phyloP scores from a whole-genome alignment of 441 rosid species.

The Adansonia rubrostipa region DNA sequence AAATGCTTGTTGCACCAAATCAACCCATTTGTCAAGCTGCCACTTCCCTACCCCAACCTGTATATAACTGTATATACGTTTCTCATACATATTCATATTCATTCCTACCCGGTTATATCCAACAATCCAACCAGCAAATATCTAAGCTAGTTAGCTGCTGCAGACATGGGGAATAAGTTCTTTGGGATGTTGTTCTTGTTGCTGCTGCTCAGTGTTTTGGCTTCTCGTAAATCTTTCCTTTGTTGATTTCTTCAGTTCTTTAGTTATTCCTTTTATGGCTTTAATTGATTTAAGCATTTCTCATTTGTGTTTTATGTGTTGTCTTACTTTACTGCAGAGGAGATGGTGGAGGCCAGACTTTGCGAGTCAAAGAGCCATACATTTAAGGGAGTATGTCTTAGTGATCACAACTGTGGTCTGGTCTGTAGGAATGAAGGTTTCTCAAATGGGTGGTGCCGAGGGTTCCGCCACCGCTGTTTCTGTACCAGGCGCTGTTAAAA shows the following conservation, averaged over 20 bases:
- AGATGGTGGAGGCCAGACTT: slow-evolving; percentile 48
- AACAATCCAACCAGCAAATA: background rate
- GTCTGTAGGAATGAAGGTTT: slow-evolving; percentile 58
- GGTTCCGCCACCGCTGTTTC: slow-evolving; percentile 19
- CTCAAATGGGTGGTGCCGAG: background rate
- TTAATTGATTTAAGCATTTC: background rate
- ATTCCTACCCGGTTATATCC: background rate
- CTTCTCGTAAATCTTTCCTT: background rate
- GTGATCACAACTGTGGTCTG: slow-evolving; percentile 54
- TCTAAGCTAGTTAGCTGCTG: background rate
- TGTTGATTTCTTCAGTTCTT: background rate
- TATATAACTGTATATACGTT: too few species aligned
- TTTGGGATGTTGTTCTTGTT: background rate
- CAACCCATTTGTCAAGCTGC: too few species aligned
- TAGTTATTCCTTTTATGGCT: background rate
- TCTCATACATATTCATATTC: too few species aligned
- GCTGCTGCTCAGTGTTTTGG: slow-evolving; percentile 14
- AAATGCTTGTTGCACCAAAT: too few species aligned
- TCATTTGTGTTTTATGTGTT: background rate
- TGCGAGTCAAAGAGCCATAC: slow-evolving; percentile 66
- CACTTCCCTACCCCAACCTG: too few species aligned
- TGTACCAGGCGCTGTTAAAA: slow-evolving; percentile 15
- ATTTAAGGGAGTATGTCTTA: slow-evolving; percentile 45
- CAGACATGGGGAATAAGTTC: background rate
- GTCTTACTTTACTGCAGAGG: background rate